A percentile compares a stretch with the other conserved stretches of the same genome.
Conservation (phyloP, 768 basidiomycete species). For the Lactarius psammicola region DNA sequence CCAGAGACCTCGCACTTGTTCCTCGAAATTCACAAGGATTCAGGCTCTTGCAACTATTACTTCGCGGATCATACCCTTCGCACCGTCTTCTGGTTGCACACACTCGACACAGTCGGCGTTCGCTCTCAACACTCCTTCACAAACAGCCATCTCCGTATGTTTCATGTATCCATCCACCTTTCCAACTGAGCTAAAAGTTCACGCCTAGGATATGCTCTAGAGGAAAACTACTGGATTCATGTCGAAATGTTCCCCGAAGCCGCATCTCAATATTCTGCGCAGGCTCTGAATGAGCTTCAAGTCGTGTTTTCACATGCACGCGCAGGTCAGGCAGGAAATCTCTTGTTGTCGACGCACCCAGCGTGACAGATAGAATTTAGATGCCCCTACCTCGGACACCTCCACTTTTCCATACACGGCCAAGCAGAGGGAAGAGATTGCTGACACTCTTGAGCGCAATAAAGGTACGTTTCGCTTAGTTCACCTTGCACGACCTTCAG, state of each 20-base stretch:
- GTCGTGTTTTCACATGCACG: constrained; percentile 2
- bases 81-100: neutral
- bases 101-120: neutral
- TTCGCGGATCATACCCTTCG: neutral
- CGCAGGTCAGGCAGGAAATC: constrained; percentile 7
- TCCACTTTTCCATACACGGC: constrained; percentile 22
- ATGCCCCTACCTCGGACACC: constrained; percentile 9
- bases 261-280: neutral
- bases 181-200: neutral
- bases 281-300: constrained; percentile 13
- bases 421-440: neutral
- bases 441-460: constrained; percentile 5
- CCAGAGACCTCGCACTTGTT: neutral
- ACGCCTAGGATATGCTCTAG: neutral
- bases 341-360: neutral
- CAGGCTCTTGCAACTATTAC: neutral
- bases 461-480: neutral
- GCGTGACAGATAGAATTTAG: constrained; percentile 1
- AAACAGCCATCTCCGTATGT: neutral
- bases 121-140: neutral
- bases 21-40: neutral
- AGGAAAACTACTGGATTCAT: constrained; percentile 24
- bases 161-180: too few species aligned
- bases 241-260: constrained; percentile 19
- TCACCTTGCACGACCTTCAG: neutral